Evolutionary conservation across 208 protist genomes (phyloP).

Genomic region (Leishmania amazonensis): DNA sequence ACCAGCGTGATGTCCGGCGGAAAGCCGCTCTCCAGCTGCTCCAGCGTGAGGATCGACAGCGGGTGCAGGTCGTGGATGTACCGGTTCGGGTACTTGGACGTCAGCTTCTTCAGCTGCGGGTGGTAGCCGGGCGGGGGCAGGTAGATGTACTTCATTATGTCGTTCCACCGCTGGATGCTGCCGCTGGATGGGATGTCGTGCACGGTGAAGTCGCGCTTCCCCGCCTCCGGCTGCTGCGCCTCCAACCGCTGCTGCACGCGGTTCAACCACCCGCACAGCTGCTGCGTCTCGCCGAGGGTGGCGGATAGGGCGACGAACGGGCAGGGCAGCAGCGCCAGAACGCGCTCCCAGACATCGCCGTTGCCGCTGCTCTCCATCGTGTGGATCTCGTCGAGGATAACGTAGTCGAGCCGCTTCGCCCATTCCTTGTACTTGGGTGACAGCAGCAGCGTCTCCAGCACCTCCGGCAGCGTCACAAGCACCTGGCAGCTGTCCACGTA

Average conservation of each 20-base stretch:
- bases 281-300: constrained; percentile 93
- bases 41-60: constrained; percentile 82
- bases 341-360: constrained; percentile 94
- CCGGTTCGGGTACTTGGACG: constrained; percentile 52
- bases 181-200: constrained; percentile 71
- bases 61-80: constrained; percentile 88
- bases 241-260: constrained; percentile 71
- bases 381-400: constrained; percentile 97
- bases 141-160: constrained; percentile 92
- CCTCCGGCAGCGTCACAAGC: constrained; percentile 93
- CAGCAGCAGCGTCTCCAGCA: constrained; percentile 93
- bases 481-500: constrained; percentile 93
- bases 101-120: constrained; percentile 72
- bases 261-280: constrained; percentile 93
- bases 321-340: constrained; percentile 88
- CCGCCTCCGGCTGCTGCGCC: constrained; percentile 25
- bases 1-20: constrained; percentile 89
- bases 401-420: constrained; percentile 90
- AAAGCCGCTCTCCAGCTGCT: constrained; percentile 82
- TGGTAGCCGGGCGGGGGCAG: constrained; percentile 61
- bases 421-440: constrained; percentile 86
- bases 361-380: constrained; percentile 90
- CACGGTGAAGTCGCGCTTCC: constrained; percentile 72
- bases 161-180: constrained; percentile 91
- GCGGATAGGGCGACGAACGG: constrained; percentile 96